These are phyloP conservation scores for Ustilago curta DNA, from an alignment of 1,284 basidiomycete species.

Conservation along the genomic window DNA sequence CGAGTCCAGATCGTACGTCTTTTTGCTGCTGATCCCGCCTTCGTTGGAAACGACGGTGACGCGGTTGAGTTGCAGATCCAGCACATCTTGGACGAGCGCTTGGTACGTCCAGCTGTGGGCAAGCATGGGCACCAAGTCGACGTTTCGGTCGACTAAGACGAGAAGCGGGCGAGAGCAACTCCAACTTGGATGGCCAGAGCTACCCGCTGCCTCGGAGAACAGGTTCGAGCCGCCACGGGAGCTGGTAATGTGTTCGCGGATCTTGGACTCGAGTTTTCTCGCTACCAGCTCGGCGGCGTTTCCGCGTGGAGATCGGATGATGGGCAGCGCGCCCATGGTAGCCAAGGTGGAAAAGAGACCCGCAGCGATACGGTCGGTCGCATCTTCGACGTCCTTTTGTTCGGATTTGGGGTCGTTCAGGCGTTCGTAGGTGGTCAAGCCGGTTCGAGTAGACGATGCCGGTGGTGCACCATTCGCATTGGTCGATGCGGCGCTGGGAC, in stretches of 20 bases:
- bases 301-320: slow-evolving; percentile 92
- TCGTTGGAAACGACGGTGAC: slow-evolving; percentile 77
- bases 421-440: slow-evolving; percentile 77
- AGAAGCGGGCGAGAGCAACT: slow-evolving; percentile 73
- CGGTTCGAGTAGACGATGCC: slow-evolving; percentile 19
- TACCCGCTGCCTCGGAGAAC: slow-evolving; percentile 61
- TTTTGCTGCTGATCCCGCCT: slow-evolving; percentile 46
- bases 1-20: slow-evolving; percentile 88
- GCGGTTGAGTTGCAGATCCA: slow-evolving; percentile 96
- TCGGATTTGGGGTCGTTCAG: slow-evolving; percentile 92
- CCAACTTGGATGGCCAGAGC: slow-evolving; percentile 35
- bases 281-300: slow-evolving; percentile 99
- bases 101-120: slow-evolving; percentile 99
- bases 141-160: slow-evolving; percentile 91
- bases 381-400: slow-evolving; percentile 90
- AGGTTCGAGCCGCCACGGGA: slow-evolving; percentile 71
- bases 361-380: slow-evolving; percentile 90
- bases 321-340: slow-evolving; percentile 90
- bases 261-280: slow-evolving; percentile 90
- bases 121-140: slow-evolving; percentile 93
- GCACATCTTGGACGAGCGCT: slow-evolving; percentile 95
- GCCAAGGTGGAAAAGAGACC: slow-evolving; percentile 94
- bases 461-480: slow-evolving; percentile 44
- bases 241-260: slow-evolving; percentile 89
- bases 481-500: slow-evolving; percentile 20